Evolutionary conservation across 306 rosid genomes (phyloP), one percentile per base, ranked within the genome.

Genomic region (Macrotyloma uniflorum): DNA sequence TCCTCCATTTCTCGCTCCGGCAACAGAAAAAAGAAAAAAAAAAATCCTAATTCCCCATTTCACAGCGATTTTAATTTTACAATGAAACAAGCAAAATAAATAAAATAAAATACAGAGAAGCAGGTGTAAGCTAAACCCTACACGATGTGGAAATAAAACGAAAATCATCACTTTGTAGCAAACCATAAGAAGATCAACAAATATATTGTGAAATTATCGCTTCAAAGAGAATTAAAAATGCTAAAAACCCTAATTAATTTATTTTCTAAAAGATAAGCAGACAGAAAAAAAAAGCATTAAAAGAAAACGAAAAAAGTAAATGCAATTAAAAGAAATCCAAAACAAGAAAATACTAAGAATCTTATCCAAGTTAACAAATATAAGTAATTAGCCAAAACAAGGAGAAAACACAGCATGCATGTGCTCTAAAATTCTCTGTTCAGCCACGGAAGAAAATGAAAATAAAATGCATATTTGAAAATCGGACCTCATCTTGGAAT

Each of bases 401-500:
- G 15, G 23, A 20, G 23, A 65, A 19, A 35, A 19, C n/a, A 19
- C 50, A 46, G 20, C 5, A 26, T 13, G 16, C 59, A 23, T 71
- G 54, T 42, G 5, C 2, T 59, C 45, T 70, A 8, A 24, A 70
- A 11, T 59, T 4, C 23, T 79, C 42, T 6, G 50, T 26, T 69
- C 7, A 3, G 11, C 3, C 8, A 46, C 4, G 32, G 19, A 40
- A 71, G 36, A 22, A 0, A 24, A 62, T 14, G 46, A 51, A 50
- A 36, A 42, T 10, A 2, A 62, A 47, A 62, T 18, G 38, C 35
- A 64, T 35, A 12, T 4, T 18, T 50, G 24, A 47, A 5, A 35
- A 63, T 28, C 49, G 12, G 9, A 80, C 83, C 83, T 72, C 83
- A 80, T 80, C 22, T 63, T 36, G 10, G 46, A 36, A 16, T 23